Evolutionary conservation across 148 eudicot genomes (phyloP), one percentile per base, ranked within the genome.

Genomic region (Rhododendron ferrugineum): DNA sequence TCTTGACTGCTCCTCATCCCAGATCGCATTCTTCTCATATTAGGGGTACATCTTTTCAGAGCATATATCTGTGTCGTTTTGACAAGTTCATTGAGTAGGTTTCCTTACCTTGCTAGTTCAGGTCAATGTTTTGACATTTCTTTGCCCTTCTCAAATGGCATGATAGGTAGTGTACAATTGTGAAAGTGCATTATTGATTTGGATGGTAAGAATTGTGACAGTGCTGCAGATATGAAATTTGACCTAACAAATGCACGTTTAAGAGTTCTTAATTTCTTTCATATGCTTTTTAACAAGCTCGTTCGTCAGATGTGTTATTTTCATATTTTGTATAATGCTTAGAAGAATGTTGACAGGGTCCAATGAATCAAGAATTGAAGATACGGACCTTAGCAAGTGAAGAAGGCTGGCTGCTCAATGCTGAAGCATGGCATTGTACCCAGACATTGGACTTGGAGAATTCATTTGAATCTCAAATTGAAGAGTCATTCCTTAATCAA

Each of bases 381-480:
- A 88, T 97, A 44, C 94, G 99, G 99, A 92, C 91, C 60, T 37
- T 96, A 68, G 90, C 92, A 56, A 95, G 94, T 92, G 99, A 95
- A 87, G 99, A 97, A 88, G 99, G 99, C 23, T 95, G 99, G 99
- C 86, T 97, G 94, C 96, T 94, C 90, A 98, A 97, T 88, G 89
- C 96, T 86, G 98, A 95, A 89, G 94, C 96, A 44, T 97, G 99
- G 99, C 84, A 37, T 68, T 97, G 99, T 84, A 92, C 90, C 58
- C 98, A 97, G 91, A 93, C 95, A 83, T 85, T 97, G 88, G 95
- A 97, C 82, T 87, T 37, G 89, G 93, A 87, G 89, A 94, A 95
- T 87, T 95, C 99, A 46, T 80, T 90, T 82, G 94, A 87, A 84
- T 90, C 92, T 89, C 90, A 83, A 74, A 87, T 81, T 49, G 98